Evolutionary conservation across 495 filamentous ascomycete species (phyloP).

Genomic region (Entonaema liquescens): DNA sequence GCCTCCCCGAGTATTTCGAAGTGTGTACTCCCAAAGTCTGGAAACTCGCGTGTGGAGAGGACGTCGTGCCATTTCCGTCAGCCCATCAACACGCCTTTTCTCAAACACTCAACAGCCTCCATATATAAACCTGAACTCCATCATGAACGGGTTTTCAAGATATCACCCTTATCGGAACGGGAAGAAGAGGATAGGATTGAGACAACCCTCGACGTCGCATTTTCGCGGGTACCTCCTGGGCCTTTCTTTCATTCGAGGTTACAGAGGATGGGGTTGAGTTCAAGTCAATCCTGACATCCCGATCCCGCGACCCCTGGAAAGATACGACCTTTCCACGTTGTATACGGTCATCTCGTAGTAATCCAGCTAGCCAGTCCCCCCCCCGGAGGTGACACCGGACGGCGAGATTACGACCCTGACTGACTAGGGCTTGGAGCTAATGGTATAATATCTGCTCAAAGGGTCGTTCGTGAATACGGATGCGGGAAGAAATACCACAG

Average conservation of each 20-base stretch:
- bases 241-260: not conserved
- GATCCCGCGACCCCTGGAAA: not conserved
- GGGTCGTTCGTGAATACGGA: not conserved
- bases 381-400: not conserved
- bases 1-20: not conserved
- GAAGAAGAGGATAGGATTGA: not conserved
- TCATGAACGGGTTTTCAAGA: too few relatives aligned
- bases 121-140: too few relatives aligned
- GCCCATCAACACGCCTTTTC: not conserved
- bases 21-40: too few relatives aligned
- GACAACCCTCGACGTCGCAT: not conserved
- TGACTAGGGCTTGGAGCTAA: not conserved
- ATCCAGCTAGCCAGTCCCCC: not conserved
- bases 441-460: not conserved
- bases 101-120: not conserved
- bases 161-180: not conserved
- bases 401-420: not conserved
- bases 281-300: not conserved
- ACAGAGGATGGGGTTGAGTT: not conserved
- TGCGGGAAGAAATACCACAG: too few relatives aligned
- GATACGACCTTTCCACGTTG: not conserved
- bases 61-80: not conserved
- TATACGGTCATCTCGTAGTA: not conserved
- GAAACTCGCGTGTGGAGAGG: too few relatives aligned
- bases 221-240: not conserved